Evolutionary conservation across 805 yeast genomes (phyloP), one percentile per base, ranked within the genome.

Genomic region (Saccharomycopsis javanensis): DNA sequence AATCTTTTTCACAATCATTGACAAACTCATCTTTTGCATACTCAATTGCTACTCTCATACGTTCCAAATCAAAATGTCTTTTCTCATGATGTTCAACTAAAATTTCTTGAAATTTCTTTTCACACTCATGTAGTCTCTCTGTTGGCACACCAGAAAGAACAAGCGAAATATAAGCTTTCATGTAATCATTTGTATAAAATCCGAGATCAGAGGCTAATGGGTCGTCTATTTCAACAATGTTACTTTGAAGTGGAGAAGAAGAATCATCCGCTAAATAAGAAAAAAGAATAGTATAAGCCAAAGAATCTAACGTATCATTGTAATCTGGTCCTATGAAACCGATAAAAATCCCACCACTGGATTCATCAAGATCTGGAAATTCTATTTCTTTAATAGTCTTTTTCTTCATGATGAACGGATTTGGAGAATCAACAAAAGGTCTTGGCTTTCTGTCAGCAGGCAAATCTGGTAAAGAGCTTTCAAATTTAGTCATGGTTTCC

Each of bases 351-450:
- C 88, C 94, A 37, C 96, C 96, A 69, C 83, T 79, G 11, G 86
- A 75, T 69, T 90, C 97, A 66, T 89, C 96, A 58, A 81, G 77
- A 64, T 94, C 98, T 1, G 98, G 96, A 65, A 94, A 94, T 58
- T 82, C 84, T 27, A 90, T 79, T 3, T 73, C 75, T 38, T 79
- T 75, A 11, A 78, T 70, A 5, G 75, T 66, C 1, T 72, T 68
- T 54, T 77, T 66, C 2, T 64, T 55, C 42, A 69, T 76, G 6
- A 57, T 55, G 15, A 55, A 10, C 0, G 86, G 79, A 61, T 59
- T 58, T 50, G 61, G 63, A 1, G 80, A 75, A 57, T 89, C 96
- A 18, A 89, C 81, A 69, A 91, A 94, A 16, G 98, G 97, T 59
- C 97, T 77, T 57, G 71, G 71, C 37, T 69, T 69, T 38, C 74